These are phyloP conservation scores for Hypholoma sublateritium DNA, from an alignment of 768 basidiomycete species.

Conservation along the genomic window DNA sequence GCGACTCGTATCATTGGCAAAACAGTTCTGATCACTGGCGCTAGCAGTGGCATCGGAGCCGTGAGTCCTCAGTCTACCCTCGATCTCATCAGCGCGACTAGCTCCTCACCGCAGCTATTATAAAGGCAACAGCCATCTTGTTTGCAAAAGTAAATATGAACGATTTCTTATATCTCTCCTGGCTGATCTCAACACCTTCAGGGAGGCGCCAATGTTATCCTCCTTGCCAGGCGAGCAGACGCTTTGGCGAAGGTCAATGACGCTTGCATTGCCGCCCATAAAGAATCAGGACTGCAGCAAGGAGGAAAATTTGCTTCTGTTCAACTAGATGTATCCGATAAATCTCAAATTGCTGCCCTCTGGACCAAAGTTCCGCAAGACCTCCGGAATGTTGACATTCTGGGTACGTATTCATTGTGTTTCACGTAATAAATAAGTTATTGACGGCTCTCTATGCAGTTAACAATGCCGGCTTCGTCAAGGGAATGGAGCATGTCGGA, in stretches of 20 bases:
- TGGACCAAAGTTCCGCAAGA: constrained; percentile 71
- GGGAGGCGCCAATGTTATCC: constrained; percentile 87
- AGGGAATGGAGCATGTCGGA: constrained; percentile 86
- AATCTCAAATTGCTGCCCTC: constrained; percentile 63
- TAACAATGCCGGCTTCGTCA: constrained; percentile 83
- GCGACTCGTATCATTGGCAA: constrained; percentile 78
- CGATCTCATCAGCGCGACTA: neutral
- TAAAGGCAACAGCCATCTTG: constrained; percentile 80
- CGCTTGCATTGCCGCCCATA: constrained; percentile 67
- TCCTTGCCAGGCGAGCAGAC: constrained; percentile 78
- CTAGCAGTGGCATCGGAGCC: constrained; percentile 88
- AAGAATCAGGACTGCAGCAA: constrained; percentile 64
- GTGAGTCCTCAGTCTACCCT: constrained; percentile 39
- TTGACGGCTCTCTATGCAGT: constrained; percentile 27
- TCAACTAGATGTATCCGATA: constrained; percentile 81
- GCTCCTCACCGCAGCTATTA: neutral
- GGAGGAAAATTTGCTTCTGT: constrained; percentile 79
- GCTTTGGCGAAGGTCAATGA: constrained; percentile 70
- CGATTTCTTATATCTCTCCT: neutral
- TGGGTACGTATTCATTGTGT: constrained; percentile 50
- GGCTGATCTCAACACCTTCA: constrained; percentile 24
- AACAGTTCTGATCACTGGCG: constrained; percentile 87
- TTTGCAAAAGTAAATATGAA: constrained; percentile 75
- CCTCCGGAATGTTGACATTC: constrained; percentile 76
- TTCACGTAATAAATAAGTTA: neutral